Conservation (phyloP, 2,329 filamentous ascomycete genomes). For the Aureobasidium sp. region DNA sequence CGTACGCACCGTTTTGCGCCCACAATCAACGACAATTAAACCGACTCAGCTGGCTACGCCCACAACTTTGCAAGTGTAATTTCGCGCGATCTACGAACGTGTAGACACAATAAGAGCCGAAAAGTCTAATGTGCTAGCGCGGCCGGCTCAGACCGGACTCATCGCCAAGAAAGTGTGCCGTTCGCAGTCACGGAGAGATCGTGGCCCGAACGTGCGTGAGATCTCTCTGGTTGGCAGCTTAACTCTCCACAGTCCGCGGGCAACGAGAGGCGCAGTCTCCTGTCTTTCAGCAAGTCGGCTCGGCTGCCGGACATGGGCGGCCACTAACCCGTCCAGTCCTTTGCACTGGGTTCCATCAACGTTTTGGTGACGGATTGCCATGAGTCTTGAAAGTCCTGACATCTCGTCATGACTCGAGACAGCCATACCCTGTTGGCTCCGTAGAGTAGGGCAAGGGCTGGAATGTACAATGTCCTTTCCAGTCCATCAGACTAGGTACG, state of each 20-base stretch:
- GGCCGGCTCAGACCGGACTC: background rate
- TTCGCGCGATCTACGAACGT: slow-evolving; percentile 10
- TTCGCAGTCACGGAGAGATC: background rate
- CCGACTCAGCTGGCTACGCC: background rate
- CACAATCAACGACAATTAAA: slow-evolving; percentile 7
- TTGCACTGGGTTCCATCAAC: background rate
- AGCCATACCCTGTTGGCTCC: background rate
- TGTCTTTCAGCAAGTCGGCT: background rate
- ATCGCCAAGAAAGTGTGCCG: slow-evolving; percentile 5
- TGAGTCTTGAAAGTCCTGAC: background rate
- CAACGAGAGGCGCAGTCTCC: background rate
- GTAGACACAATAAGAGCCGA: slow-evolving; percentile 7
- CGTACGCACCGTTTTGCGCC: background rate
- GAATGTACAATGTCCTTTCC: background rate
- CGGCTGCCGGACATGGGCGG: background rate
- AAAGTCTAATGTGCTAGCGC: background rate
- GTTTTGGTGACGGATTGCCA: background rate
- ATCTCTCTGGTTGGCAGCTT: background rate
- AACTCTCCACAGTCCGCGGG: slow-evolving; percentile 2
- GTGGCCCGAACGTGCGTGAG: slow-evolving; percentile 6
- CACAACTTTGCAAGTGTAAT: slow-evolving; percentile 5
- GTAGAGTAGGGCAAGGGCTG: background rate
- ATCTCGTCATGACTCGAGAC: slow-evolving; percentile 6
- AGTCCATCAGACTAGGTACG: no score
- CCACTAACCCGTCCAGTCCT: slow-evolving; percentile 4